Percentiles rank a stretch among this genome's conserved stretches.
Conservation (phyloP, 2,329 filamentous ascomycete species). For the Emmonsiellopsis sp. region DNA sequence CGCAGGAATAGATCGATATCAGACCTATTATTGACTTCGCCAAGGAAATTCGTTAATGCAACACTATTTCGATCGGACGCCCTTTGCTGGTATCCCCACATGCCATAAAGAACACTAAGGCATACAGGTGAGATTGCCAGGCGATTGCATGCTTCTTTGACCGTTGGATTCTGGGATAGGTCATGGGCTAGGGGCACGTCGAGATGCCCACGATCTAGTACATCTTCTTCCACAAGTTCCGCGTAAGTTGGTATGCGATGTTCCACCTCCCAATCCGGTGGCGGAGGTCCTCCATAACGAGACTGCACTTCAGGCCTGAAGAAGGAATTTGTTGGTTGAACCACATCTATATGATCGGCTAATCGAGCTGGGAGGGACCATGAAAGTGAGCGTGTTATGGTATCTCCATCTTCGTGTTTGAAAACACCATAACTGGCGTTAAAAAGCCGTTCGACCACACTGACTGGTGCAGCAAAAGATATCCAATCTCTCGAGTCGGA, state of each 20-base stretch:
- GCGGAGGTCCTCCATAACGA: background rate
- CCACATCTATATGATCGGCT: background rate
- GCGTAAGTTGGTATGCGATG: background rate
- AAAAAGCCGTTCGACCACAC: background rate
- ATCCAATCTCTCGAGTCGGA: background rate
- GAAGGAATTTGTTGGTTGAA: background rate
- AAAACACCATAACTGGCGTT: background rate
- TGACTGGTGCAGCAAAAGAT: background rate
- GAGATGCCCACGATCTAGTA: background rate
- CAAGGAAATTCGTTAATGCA: background rate
- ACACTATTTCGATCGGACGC: background rate
- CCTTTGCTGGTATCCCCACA: background rate
- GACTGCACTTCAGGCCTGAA: background rate
- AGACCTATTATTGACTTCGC: background rate
- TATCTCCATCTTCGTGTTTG: background rate
- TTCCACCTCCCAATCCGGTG: background rate
- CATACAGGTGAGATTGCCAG: background rate
- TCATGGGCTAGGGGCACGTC: background rate
- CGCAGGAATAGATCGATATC: background rate
- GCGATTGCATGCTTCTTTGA: conserved; percentile 1
- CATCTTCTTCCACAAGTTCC: background rate
- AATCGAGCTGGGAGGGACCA: background rate
- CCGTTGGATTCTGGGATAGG: background rate
- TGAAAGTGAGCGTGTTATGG: background rate
- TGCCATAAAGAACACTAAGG: background rate